A percentile compares a stretch with the other conserved stretches of the same genome.
phyloP scores from a whole-genome alignment of 2,329 filamentous ascomycete genomes.

The Aspergillus tanneri region DNA sequence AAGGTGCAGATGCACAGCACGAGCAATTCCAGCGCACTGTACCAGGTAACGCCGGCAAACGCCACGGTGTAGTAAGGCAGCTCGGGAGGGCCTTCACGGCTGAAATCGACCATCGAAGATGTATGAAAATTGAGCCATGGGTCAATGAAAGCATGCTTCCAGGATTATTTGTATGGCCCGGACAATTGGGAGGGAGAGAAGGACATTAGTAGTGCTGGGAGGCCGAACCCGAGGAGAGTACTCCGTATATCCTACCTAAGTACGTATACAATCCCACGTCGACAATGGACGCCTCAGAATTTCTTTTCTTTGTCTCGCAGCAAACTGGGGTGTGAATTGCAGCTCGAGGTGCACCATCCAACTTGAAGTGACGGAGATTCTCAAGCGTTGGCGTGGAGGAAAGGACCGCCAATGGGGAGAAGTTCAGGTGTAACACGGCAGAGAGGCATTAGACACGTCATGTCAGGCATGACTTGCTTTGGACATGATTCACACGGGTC shows the following conservation, averaged over 20 bases:
- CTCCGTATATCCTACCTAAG: too few species aligned
- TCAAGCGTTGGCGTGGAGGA: neutral
- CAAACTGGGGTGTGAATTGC: neutral
- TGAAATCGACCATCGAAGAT: neutral
- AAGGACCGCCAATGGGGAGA: neutral
- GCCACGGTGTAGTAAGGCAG: neutral
- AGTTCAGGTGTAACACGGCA: neutral
- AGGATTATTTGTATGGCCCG: too few species aligned
- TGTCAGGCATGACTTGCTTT: too few species aligned
- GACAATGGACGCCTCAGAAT: neutral
- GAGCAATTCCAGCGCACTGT: neutral
- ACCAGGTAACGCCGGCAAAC: neutral
- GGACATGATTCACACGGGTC: too few species aligned
- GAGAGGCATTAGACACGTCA: too few species aligned
- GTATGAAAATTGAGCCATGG: neutral
- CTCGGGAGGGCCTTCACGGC: neutral
- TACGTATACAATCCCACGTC: too few species aligned
- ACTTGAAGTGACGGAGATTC: neutral
- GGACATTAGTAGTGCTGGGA: too few species aligned
- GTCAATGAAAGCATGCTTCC: too few species aligned
- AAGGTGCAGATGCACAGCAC: neutral
- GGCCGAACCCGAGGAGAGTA: too few species aligned
- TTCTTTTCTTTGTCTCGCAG: neutral
- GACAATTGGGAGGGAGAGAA: too few species aligned
- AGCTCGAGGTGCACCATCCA: neutral